Evolutionary conservation across 495 filamentous ascomycete genomes (phyloP), one percentile per base, ranked within the genome.

Genomic region (Umbilicaria muhlenbergii): DNA sequence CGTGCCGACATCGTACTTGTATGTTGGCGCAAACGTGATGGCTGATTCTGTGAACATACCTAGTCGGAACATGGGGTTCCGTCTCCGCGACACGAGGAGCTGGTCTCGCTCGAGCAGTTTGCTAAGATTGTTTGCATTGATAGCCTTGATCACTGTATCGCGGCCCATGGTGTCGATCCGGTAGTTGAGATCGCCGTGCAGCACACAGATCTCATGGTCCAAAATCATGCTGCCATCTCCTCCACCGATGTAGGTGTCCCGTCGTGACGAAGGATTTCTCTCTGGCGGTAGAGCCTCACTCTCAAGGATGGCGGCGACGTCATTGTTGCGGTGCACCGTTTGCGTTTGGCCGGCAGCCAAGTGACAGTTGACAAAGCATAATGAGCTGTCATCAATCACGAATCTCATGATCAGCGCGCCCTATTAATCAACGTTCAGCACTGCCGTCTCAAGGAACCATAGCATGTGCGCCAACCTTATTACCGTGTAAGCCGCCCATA

Each of bases 291-390:
- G 61, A 2, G 79, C 66, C 13, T 74, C 60, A 10, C 80, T 69
- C 55, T 95, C 91, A 5, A 98, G 73, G 44, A 98, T 96, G 4
- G 78, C 79, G 0, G 89, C 82, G 38, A 94, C 77, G 55, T 98
- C 91, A 56, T 88, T 89, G 57, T 98, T 94, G 11, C 91, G 83
- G 51, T 89, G 71, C 32, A 80, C 79, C 1, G 89, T 94, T 46
- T 86, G 80, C 0, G 80, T 78, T 60, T 96, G 92, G 3, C 91
- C 91, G 1, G 91, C 91, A 12, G 91, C 91, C 41, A 98, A 70
- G 72, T 98, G 91, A 57, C 91, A 98, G 54, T 98, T 98, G 57
- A 95, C 77, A 60, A 98, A 91, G 63, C 91, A 96, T 33, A 98
- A 60, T 2, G 88, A 94, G 40, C 75, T 86, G 53, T 96, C 86